Percentiles rank a stretch among this genome's conserved stretches.
phyloP scores from a whole-genome alignment of 306 rosid genomes.

The Fragaria vesca region DNA sequence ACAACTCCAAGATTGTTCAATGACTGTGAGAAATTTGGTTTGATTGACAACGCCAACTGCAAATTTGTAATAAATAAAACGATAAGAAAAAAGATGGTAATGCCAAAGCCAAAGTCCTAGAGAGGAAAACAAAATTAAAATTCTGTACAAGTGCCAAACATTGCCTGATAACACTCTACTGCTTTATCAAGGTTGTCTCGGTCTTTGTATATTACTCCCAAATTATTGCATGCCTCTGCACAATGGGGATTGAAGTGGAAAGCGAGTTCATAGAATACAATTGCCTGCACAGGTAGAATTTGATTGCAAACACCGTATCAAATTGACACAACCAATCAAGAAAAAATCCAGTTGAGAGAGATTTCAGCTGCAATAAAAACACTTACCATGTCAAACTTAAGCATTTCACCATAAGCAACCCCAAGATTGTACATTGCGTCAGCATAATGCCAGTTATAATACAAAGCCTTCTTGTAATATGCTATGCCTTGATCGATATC shows the following conservation, averaged over 20 bases:
- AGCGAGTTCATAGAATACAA: conserved; percentile 96
- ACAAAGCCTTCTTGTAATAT: conserved; percentile 88
- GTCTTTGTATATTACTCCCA: conserved; percentile 98
- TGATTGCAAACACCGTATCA: background rate
- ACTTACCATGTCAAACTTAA: conserved; percentile 87
- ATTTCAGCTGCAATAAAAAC: conserved; percentile 12
- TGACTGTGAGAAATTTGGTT: conserved; percentile 95
- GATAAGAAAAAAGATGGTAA: conserved; percentile 12
- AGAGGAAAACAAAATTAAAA: background rate
- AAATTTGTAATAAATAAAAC: conserved; percentile 24
- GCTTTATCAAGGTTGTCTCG: conserved; percentile 99
- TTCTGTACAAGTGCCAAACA: conserved; percentile 2
- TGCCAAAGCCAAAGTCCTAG: conserved; percentile 16
- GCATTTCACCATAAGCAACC: conserved; percentile 99
- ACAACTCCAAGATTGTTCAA: conserved; percentile 99
- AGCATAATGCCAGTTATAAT: conserved; percentile 96
- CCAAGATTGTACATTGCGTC: conserved; percentile 99
- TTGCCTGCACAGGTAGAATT: conserved; percentile 61
- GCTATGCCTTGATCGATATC: conserved; percentile 86
- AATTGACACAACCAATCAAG: conserved; percentile 19
- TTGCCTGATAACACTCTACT: conserved; percentile 97
- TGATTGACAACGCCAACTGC: conserved; percentile 88
- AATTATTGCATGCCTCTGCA: conserved; percentile 96
- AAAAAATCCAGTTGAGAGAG: background rate
- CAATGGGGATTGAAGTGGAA: conserved; percentile 98